Evolutionary conservation across 1,139 yeast genomes (phyloP).

Genomic region (Arxiozyma telluris): DNA sequence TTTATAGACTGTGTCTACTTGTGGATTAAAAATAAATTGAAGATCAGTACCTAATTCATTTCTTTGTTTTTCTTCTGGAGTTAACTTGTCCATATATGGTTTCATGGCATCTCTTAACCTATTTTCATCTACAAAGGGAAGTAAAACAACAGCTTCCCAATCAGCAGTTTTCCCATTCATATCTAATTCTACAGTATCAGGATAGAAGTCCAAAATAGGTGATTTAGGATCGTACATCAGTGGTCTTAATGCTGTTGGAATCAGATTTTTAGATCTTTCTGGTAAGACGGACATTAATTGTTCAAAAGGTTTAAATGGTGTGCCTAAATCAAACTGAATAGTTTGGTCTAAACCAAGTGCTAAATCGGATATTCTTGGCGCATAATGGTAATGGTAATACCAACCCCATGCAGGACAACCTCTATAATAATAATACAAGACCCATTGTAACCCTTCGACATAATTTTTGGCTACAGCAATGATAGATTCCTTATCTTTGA

Average conservation of each 20-base stretch:
- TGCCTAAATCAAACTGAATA: slow-evolving; percentile 57
- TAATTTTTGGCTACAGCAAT: slow-evolving; percentile 66
- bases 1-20: slow-evolving; percentile 55
- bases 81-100: slow-evolving; percentile 51
- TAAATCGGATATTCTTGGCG: slow-evolving; percentile 89
- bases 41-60: slow-evolving; percentile 67
- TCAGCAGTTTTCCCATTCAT: slow-evolving; percentile 90
- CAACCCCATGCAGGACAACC: slow-evolving; percentile 95
- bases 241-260: slow-evolving; percentile 70
- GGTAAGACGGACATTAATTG: slow-evolving; percentile 98
- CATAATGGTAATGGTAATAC: slow-evolving; percentile 81
- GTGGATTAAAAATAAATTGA: slow-evolving; percentile 67
- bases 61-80: slow-evolving; percentile 62
- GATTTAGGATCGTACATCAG: slow-evolving; percentile 86
- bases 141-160: slow-evolving; percentile 97
- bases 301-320: slow-evolving; percentile 86
- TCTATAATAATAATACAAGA: slow-evolving; percentile 74
- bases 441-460: slow-evolving; percentile 95
- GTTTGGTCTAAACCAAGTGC: slow-evolving; percentile 55
- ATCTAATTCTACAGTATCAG: slow-evolving; percentile 80
- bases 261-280: slow-evolving; percentile 72
- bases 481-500: slow-evolving; percentile 43
- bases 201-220: slow-evolving; percentile 86
- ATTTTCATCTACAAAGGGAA: slow-evolving; percentile 83
- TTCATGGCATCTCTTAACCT: slow-evolving; percentile 64